These are phyloP conservation scores for Gossypium davidsonii DNA, from an alignment of 441 rosid species.

Conservation along the genomic window DNA sequence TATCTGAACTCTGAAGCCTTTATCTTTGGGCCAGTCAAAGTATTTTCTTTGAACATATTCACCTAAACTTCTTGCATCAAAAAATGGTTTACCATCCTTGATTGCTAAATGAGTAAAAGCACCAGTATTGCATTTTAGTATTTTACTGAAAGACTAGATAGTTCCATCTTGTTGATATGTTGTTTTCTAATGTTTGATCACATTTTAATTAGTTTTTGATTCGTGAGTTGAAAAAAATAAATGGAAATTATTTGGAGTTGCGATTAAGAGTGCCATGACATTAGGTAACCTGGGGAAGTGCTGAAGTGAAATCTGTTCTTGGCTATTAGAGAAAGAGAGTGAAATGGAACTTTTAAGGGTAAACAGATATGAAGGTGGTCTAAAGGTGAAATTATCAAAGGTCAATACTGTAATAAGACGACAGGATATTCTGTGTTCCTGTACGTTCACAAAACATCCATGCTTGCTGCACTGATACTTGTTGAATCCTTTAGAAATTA, in stretches of 20 bases:
- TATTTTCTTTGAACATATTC: neutral
- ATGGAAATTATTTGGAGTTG: neutral
- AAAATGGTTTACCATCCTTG: neutral
- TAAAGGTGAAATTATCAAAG: neutral
- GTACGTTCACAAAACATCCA: neutral
- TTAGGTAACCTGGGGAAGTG: neutral
- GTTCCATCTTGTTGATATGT: neutral
- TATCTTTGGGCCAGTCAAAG: neutral
- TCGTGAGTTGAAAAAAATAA: neutral
- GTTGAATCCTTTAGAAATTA: neutral
- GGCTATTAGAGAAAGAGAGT: neutral
- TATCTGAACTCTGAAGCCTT: neutral
- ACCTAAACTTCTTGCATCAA: neutral
- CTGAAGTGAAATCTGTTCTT: neutral
- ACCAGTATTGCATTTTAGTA: neutral
- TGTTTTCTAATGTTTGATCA: conserved; percentile 6
- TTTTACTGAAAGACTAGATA: neutral
- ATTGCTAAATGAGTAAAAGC: neutral
- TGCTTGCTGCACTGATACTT: neutral
- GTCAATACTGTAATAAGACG: neutral
- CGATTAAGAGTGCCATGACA: neutral
- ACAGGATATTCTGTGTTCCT: neutral
- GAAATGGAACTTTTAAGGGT: neutral
- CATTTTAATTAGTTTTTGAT: neutral
- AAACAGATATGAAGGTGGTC: neutral